Evolutionary conservation across 495 filamentous ascomycete genomes (phyloP).

Genomic region (Paragyromitra xinjiangensis): DNA sequence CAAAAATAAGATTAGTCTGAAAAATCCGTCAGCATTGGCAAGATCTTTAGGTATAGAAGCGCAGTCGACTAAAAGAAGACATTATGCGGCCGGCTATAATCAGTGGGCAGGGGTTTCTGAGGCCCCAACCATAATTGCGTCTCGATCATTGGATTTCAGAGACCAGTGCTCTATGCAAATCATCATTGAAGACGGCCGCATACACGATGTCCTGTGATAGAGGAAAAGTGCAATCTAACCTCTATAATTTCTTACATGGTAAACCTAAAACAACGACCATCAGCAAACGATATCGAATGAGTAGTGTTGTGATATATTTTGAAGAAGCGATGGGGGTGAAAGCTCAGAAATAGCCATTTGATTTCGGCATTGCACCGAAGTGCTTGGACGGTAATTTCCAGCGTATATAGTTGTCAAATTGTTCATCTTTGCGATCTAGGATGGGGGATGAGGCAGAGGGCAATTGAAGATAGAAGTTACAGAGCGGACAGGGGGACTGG

Average conservation of each 20-base stretch:
- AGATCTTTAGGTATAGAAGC: background rate
- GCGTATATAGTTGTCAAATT: slow-evolving; percentile 83
- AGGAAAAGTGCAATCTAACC: slow-evolving; percentile 28
- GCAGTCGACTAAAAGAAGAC: slow-evolving; percentile 7
- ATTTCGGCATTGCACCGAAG: slow-evolving; percentile 78
- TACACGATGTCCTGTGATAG: slow-evolving; percentile 1
- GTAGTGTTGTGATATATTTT: background rate
- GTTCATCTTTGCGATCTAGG: slow-evolving; percentile 74
- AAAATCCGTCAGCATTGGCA: slow-evolving; percentile 3
- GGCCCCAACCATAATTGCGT: slow-evolving; percentile 96
- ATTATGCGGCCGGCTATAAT: slow-evolving; percentile 61
- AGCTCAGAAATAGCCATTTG: slow-evolving; percentile 91
- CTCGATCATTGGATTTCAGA: slow-evolving; percentile 89
- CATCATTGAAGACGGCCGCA: slow-evolving; percentile 63
- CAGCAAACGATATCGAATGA: slow-evolving; percentile 17
- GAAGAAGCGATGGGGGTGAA: slow-evolving; percentile 30
- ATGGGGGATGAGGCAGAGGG: slow-evolving; percentile 27
- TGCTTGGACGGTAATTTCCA: slow-evolving; percentile 99
- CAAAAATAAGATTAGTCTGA: background rate
- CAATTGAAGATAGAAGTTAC: background rate
- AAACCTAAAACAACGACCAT: slow-evolving; percentile 19
- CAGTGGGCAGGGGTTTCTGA: slow-evolving; percentile 99
- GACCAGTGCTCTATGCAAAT: slow-evolving; percentile 99
- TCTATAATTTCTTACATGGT: background rate
- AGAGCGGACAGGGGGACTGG: background rate